Percentiles rank a stretch among this genome's conserved stretches.
Evolutionary conservation across 2,329 filamentous ascomycete genomes (phyloP).

Genomic region (Furcasterigmium furcatum): DNA sequence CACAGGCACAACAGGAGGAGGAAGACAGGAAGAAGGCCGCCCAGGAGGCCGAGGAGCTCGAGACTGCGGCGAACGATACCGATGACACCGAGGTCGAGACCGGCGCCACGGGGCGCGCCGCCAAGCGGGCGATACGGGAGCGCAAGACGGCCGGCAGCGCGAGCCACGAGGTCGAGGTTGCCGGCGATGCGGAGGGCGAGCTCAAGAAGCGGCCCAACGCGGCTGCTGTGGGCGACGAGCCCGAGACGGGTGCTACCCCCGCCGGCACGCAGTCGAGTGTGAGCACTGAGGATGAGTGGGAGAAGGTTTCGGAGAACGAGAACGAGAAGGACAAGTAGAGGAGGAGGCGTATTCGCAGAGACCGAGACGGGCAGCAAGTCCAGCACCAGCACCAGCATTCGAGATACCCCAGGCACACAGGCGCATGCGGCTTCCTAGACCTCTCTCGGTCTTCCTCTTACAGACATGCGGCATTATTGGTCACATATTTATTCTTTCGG

Average conservation of each 20-base stretch:
- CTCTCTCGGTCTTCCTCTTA: too few relatives aligned
- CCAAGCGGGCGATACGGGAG: slow-evolving; percentile 1
- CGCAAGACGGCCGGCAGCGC: slow-evolving; percentile 11
- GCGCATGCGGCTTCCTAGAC: too few relatives aligned
- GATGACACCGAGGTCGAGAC: slow-evolving; percentile 47
- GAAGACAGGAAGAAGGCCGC: slow-evolving; percentile 31
- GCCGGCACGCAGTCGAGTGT: slow-evolving; percentile 50
- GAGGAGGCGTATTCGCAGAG: not conserved
- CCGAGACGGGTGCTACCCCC: slow-evolving; percentile 42
- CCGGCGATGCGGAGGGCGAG: slow-evolving; percentile 31
- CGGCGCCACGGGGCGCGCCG: slow-evolving; percentile 6
- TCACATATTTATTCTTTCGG: too few relatives aligned
- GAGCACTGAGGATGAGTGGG: slow-evolving; percentile 96
- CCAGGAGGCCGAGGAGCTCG: slow-evolving; percentile 24
- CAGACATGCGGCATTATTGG: too few relatives aligned
- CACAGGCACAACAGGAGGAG: slow-evolving; percentile 35
- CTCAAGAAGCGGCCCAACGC: slow-evolving; percentile 43
- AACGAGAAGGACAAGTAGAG: slow-evolving; percentile 52
- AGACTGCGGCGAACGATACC: slow-evolving; percentile 35
- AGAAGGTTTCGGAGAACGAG: slow-evolving; percentile 80
- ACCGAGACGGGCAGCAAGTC: not conserved
- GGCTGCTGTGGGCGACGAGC: slow-evolving; percentile 29
- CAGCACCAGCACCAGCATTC: slow-evolving; percentile 3
- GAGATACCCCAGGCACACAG: slow-evolving; percentile 9
- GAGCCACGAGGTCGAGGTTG: slow-evolving; percentile 41